phyloP scores from a whole-genome alignment of 2,329 filamentous ascomycete genomes.

The Sclerotinia sclerotiorum region DNA sequence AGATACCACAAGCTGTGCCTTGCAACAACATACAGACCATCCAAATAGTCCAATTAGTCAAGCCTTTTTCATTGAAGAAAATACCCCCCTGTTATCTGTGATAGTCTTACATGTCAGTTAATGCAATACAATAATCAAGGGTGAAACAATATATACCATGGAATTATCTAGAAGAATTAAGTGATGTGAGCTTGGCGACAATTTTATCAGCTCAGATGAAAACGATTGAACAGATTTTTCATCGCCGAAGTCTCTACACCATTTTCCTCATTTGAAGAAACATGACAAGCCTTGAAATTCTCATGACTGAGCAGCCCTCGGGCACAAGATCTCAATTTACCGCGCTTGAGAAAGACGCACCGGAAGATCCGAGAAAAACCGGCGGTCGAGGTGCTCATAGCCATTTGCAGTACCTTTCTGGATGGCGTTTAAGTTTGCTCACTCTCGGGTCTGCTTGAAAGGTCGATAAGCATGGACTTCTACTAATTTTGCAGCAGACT shows the following conservation, averaged over 20 bases:
- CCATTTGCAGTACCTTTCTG: not conserved
- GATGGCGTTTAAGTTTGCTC: constrained; percentile 5
- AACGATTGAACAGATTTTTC: not conserved
- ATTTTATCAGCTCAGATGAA: not conserved
- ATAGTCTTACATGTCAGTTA: not conserved
- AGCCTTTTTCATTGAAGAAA: not conserved
- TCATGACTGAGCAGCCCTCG: not conserved
- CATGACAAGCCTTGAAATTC: not conserved
- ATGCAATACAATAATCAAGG: not conserved
- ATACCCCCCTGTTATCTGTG: not conserved
- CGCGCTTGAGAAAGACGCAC: not conserved
- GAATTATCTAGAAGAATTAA: not conserved
- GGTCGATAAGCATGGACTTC: not conserved
- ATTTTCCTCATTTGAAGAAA: not conserved
- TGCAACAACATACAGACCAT: too few species aligned
- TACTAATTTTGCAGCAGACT: not conserved
- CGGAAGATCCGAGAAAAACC: not conserved
- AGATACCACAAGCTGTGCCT: too few species aligned
- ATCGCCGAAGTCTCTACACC: not conserved
- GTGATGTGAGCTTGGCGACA: not conserved
- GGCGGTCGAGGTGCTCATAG: not conserved
- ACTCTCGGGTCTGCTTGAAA: not conserved
- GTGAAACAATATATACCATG: not conserved
- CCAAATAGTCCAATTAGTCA: too few species aligned
- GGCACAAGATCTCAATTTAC: not conserved